Conservation (phyloP, 805 yeast genomes). For the Pichia paraexigua region DNA sequence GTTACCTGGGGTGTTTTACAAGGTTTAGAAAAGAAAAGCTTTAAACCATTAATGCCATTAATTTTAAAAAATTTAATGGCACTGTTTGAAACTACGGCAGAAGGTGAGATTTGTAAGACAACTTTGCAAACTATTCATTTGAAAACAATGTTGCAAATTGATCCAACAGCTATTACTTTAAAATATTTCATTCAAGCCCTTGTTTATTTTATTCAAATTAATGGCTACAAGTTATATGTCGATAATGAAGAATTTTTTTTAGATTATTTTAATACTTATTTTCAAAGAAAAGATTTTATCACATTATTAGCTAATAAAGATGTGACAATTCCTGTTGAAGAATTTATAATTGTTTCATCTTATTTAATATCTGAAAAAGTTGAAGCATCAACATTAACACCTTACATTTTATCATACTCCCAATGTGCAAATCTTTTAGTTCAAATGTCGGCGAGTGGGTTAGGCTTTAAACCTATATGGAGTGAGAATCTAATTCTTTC, state of each 20-base stretch:
- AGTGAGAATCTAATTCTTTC: constrained; percentile 15
- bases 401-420: constrained; percentile 14
- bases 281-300: constrained; percentile 11
- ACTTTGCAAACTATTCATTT: constrained; percentile 46
- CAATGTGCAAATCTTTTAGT: constrained; percentile 13
- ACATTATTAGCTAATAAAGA: constrained; percentile 9
- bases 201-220: constrained; percentile 30
- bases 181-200: constrained; percentile 29
- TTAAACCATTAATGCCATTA: constrained; percentile 13
- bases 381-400: constrained; percentile 8
- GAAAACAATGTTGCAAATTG: constrained; percentile 35
- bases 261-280: constrained; percentile 26
- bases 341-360: constrained; percentile 14
- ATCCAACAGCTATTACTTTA: constrained; percentile 23
- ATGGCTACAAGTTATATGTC: constrained; percentile 27
- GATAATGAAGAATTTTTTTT: constrained; percentile 33
- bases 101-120: constrained; percentile 40
- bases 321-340: constrained; percentile 12
- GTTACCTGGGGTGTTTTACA: constrained; percentile 45
- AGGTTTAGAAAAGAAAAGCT: constrained; percentile 34
- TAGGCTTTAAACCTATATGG: constrained; percentile 16
- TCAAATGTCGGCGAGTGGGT: constrained; percentile 12
- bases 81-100: constrained; percentile 28
- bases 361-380: constrained; percentile 7
- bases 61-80: constrained; percentile 27